Evolutionary conservation across 805 yeast species (phyloP).

Genomic region (Yueomyces sp.): DNA sequence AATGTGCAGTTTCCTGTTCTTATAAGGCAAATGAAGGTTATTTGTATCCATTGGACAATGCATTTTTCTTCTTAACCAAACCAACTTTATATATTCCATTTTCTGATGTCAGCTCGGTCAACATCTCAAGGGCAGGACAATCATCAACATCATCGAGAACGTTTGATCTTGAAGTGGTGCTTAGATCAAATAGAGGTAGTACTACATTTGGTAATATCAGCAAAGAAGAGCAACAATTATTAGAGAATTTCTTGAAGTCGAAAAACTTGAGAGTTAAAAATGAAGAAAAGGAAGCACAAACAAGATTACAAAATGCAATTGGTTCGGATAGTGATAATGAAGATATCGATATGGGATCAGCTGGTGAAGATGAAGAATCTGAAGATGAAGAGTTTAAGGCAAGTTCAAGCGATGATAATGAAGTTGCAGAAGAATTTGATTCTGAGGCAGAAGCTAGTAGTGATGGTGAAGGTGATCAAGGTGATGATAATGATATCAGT

Average conservation of each 20-base stretch:
- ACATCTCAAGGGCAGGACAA: conserved; percentile 80
- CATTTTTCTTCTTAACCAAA: conserved; percentile 81
- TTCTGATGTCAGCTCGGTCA: conserved; percentile 61
- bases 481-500: conserved; percentile 5
- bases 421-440: conserved; percentile 75
- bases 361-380: conserved; percentile 76
- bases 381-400: conserved; percentile 74
- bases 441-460: conserved; percentile 36
- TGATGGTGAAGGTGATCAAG: conserved; percentile 18
- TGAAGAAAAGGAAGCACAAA: conserved; percentile 81
- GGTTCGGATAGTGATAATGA: conserved; percentile 44
- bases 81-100: conserved; percentile 88
- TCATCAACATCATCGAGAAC: conserved; percentile 71
- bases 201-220: conserved; percentile 82
- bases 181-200: conserved; percentile 51
- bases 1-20: conserved; percentile 83
- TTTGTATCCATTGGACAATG: conserved; percentile 82
- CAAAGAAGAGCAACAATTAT: conserved; percentile 72
- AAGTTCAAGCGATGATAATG: conserved; percentile 39
- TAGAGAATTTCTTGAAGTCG: conserved; percentile 64
- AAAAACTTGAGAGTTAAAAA: conserved; percentile 74
- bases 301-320: conserved; percentile 63
- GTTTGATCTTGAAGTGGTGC: conserved; percentile 73
- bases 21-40: conserved; percentile 93
- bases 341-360: conserved; percentile 39